Percentiles rank a stretch among this genome's conserved stretches.
phyloP scores from a whole-genome alignment of 2,329 filamentous ascomycete genomes.

The Aspergillus sp. region DNA sequence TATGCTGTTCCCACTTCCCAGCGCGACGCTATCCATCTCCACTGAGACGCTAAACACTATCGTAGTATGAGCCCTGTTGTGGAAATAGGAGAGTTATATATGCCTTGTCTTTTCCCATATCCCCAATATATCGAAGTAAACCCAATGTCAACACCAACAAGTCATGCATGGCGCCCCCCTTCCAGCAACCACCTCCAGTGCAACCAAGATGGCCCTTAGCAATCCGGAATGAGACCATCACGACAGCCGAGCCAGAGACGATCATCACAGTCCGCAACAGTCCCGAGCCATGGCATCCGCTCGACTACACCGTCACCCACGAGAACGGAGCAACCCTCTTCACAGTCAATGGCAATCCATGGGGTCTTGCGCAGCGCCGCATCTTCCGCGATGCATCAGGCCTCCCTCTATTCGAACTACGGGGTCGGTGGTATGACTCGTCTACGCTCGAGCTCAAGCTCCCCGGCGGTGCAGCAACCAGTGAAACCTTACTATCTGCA shows the following conservation, averaged over 20 bases:
- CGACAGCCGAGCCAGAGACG: slow-evolving; percentile 4
- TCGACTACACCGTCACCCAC: slow-evolving; percentile 16
- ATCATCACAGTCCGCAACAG: slow-evolving; percentile 12
- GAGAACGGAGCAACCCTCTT: slow-evolving; percentile 11
- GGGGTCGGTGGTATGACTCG: slow-evolving; percentile 17
- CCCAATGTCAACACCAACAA: background rate
- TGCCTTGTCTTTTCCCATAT: background rate
- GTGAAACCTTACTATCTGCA: slow-evolving; percentile 10
- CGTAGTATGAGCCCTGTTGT: background rate
- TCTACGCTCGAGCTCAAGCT: slow-evolving; percentile 13
- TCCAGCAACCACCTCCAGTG: background rate
- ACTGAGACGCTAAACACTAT: background rate
- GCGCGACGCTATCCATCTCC: background rate
- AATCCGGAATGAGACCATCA: slow-evolving; percentile 15
- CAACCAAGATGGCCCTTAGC: slow-evolving; percentile 13
- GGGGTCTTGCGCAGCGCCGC: slow-evolving; percentile 14
- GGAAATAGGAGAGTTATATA: background rate
- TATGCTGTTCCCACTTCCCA: background rate
- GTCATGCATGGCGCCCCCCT: slow-evolving; percentile 6
- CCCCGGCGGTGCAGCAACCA: slow-evolving; percentile 7
- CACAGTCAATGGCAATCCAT: slow-evolving; percentile 16
- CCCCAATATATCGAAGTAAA: background rate
- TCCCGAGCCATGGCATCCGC: slow-evolving; percentile 19
- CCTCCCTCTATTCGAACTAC: slow-evolving; percentile 19
- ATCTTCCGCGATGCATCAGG: slow-evolving; percentile 18